Base-by-base conservation (phyloP, 2,329 filamentous ascomycete genomes). In the Magnaporthales sp. region DNA sequence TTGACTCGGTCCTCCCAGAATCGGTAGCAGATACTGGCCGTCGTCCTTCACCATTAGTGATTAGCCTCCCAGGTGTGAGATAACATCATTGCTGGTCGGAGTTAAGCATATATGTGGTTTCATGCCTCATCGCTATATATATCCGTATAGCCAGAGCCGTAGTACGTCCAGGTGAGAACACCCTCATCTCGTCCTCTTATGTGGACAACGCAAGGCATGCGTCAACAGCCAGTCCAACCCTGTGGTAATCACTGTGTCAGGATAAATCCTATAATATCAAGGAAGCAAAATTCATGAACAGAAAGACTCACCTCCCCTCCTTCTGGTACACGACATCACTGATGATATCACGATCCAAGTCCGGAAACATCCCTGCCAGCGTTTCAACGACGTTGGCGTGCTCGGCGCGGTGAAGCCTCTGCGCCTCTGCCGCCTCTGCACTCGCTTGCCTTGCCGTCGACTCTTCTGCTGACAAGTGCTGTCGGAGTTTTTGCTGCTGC, bases 241-340 rank as follows among this genome's bases (percentile, higher is more conserved):
- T 93, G 64, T 24, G 19, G 19, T 9, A 70, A 64, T 66, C 67
- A 54, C 32, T 46, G 56, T 32, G 62, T 66, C 31, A 72, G 68
- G 65, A 67, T 62, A 30, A 64, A 51, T 54, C 46, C 56, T n/a
- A 24, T 9, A 24, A 68, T 66, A 51, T 65, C 38, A 29, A 66
- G 51, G 22, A 66, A 19, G 60, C 24, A 24, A 26, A 58, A 11
- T 6, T 6, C 11, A n/a, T 60, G 8, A 11, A 29, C 27, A 27
- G 13, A 60, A 22, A 87, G 79, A 85, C 91, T 80, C 77, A 94
- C 92, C 92, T 87, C 75, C 95, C 96, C 78, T 97, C 90, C 79
- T 99, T 97, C 80, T 96, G 88, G 76, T 94, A 89, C 29, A 99
- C 95, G 56, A 99, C 95, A 79, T 99, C 95, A 73, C 93, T 93